phyloP scores from a whole-genome alignment of 1,284 basidiomycete species.

The Apiotrichum gracile region DNA sequence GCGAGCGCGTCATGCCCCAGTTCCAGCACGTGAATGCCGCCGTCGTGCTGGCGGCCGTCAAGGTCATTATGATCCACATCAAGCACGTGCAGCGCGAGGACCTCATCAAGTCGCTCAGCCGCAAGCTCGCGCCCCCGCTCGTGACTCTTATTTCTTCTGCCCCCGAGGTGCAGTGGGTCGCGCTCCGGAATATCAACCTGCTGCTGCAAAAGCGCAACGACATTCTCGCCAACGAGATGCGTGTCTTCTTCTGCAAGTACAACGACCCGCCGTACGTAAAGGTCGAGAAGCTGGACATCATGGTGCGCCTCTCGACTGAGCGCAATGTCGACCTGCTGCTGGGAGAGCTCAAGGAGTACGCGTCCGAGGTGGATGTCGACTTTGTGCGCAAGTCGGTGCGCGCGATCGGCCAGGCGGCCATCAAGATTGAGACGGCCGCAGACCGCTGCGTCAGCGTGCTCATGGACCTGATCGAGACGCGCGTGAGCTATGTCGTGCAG shows the following conservation, averaged over 20 bases:
- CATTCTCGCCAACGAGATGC: conserved; percentile 93
- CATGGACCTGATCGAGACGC: conserved; percentile 81
- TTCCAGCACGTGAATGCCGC: conserved; percentile 96
- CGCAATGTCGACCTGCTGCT: conserved; percentile 88
- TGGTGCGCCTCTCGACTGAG: conserved; percentile 88
- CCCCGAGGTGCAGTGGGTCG: conserved; percentile 97
- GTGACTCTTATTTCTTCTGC: conserved; percentile 92
- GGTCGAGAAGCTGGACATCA: conserved; percentile 95
- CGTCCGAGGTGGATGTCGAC: conserved; percentile 95
- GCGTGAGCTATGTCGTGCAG: conserved; percentile 95
- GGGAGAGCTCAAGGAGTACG: conserved; percentile 95
- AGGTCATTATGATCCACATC: conserved; percentile 97
- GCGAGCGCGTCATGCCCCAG: conserved; percentile 95
- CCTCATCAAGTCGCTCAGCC: conserved; percentile 75
- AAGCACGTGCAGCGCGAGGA: conserved; percentile 76
- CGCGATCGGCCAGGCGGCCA: conserved; percentile 91
- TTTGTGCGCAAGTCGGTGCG: conserved; percentile 96
- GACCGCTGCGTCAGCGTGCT: conserved; percentile 85
- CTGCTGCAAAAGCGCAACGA: conserved; percentile 90
- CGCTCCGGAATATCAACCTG: conserved; percentile 90
- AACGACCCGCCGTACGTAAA: conserved; percentile 99
- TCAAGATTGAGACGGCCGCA: conserved; percentile 88
- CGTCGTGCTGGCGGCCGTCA: conserved; percentile 90
- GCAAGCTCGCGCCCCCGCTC: conserved; percentile 97
- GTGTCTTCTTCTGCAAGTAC: conserved; percentile 99